Conservation (phyloP, 1,139 yeast species). For the Saccharomyces hybrid region DNA sequence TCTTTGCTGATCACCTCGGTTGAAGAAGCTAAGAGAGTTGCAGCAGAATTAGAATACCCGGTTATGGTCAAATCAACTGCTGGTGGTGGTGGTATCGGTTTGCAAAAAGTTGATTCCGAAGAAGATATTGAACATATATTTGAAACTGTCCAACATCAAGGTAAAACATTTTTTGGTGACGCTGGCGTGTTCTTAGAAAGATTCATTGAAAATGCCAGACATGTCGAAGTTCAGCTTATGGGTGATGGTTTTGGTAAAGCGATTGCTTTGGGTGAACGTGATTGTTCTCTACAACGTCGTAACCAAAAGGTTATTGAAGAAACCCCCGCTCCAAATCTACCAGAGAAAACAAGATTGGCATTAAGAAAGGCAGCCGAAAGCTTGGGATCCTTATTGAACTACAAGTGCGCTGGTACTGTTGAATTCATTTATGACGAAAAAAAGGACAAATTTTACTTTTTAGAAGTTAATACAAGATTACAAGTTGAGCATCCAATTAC, state of each 20-base stretch:
- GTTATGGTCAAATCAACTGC: slow-evolving; percentile 96
- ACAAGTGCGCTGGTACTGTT: slow-evolving; percentile 95
- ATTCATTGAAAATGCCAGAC: slow-evolving; percentile 89
- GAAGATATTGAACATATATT: slow-evolving; percentile 76
- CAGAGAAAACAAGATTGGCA: slow-evolving; percentile 61
- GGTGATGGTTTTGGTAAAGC: slow-evolving; percentile 94
- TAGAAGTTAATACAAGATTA: slow-evolving; percentile 92
- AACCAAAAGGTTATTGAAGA: slow-evolving; percentile 94
- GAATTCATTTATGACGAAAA: slow-evolving; percentile 85
- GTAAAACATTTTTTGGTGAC: slow-evolving; percentile 86
- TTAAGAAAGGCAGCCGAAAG: slow-evolving; percentile 84
- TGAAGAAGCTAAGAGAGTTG: slow-evolving; percentile 67
- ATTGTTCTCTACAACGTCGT: slow-evolving; percentile 93
- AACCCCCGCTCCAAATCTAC: slow-evolving; percentile 93
- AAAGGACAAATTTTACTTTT: slow-evolving; percentile 82
- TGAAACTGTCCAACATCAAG: slow-evolving; percentile 88
- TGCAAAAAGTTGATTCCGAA: slow-evolving; percentile 81
- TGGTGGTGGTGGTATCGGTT: slow-evolving; percentile 98
- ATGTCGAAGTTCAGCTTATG: slow-evolving; percentile 91
- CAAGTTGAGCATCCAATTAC: slow-evolving; percentile 98
- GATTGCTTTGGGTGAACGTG: slow-evolving; percentile 91
- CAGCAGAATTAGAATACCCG: slow-evolving; percentile 77
- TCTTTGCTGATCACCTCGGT: slow-evolving; percentile 68
- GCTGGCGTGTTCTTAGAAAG: slow-evolving; percentile 91
- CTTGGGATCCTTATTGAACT: slow-evolving; percentile 70